phyloP scores from a whole-genome alignment of 139 green algal species.

The Chloropicon primus region DNA sequence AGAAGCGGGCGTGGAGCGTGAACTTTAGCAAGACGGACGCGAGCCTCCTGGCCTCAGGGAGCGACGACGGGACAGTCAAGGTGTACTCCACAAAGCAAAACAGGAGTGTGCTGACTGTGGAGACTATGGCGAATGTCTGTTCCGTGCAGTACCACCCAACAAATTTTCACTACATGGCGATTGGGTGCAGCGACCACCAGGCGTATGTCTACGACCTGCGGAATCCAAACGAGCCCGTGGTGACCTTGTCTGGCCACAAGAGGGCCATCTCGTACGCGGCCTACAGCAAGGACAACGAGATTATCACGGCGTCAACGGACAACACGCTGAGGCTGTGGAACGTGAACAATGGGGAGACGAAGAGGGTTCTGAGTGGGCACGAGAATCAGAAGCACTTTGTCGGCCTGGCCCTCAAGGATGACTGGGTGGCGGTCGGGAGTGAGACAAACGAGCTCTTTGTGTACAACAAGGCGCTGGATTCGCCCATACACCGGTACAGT shows the following conservation, averaged over 20 bases:
- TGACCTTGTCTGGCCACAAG: neutral
- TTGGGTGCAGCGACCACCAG: neutral
- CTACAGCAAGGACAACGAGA: neutral
- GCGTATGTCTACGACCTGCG: neutral
- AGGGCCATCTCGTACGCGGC: neutral
- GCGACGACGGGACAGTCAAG: neutral
- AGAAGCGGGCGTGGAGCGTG: neutral
- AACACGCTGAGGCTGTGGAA: neutral
- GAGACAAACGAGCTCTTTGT: neutral
- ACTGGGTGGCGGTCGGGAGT: neutral
- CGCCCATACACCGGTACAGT: neutral
- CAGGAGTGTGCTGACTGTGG: neutral
- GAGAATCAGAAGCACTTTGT: neutral
- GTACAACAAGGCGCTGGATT: neutral
- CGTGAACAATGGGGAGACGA: neutral
- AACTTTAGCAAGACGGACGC: neutral
- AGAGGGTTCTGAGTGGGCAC: neutral
- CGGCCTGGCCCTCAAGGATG: neutral
- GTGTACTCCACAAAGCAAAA: neutral
- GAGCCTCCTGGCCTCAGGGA: neutral
- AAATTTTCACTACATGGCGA: neutral
- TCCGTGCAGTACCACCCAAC: neutral
- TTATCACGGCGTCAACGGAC: neutral
- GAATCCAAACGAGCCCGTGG: neutral
- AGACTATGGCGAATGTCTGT: neutral